Percentiles rank a stretch among this genome's conserved stretches.
Evolutionary conservation across 768 basidiomycete species (phyloP).

Genomic region (Suillus subluteus): DNA sequence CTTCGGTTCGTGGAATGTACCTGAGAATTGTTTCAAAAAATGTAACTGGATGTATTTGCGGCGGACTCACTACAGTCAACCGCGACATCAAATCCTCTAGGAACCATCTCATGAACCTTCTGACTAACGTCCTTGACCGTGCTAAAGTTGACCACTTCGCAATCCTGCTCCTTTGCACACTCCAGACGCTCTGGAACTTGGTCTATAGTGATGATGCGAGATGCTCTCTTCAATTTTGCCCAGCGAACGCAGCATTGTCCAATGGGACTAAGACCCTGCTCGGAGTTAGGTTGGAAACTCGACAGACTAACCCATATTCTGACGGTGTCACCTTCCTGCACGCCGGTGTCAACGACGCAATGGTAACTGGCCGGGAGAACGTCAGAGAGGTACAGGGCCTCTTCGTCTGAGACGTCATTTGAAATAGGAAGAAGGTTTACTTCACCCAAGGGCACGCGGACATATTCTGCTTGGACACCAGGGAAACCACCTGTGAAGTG

Average conservation of each 20-base stretch:
- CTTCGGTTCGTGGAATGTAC: constrained; percentile 76
- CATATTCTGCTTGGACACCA: constrained; percentile 77
- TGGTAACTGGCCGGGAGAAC: constrained; percentile 78
- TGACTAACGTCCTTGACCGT: constrained; percentile 49
- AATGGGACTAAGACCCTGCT: constrained; percentile 66
- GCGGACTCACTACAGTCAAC: constrained; percentile 49
- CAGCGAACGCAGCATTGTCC: constrained; percentile 64
- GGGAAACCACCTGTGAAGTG: constrained; percentile 76
- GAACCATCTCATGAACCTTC: constrained; percentile 60
- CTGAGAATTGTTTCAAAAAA: constrained; percentile 23
- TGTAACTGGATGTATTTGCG: constrained; percentile 17
- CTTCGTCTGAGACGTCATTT: constrained; percentile 64
- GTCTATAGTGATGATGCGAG: constrained; percentile 75
- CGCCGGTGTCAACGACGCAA: constrained; percentile 70
- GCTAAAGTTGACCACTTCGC: constrained; percentile 65
- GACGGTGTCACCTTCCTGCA: constrained; percentile 72
- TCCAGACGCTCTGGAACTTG: constrained; percentile 53
- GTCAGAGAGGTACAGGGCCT: constrained; percentile 58
- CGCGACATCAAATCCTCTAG: constrained; percentile 66
- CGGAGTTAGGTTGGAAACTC: constrained; percentile 1
- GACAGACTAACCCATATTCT: constrained; percentile 59
- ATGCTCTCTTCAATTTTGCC: constrained; percentile 69
- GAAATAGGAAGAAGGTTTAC: constrained; percentile 76
- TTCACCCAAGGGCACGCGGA: constrained; percentile 70
- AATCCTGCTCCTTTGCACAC: constrained; percentile 47